These are phyloP conservation scores for Canavalia ensiformis DNA, from an alignment of 306 rosid species.

Conservation along the genomic window DNA sequence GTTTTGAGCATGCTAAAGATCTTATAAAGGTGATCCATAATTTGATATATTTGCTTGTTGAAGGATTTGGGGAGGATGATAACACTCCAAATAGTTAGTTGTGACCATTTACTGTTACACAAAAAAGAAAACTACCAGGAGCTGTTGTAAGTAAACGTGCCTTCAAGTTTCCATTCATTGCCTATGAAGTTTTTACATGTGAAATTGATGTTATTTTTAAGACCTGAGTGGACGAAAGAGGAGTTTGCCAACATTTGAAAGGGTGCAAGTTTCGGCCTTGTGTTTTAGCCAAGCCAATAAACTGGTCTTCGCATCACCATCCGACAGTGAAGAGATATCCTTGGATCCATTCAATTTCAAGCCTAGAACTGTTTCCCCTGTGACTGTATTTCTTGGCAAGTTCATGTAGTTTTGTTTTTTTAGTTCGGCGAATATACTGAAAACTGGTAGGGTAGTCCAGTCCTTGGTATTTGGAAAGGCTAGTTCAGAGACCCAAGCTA, in stretches of 20 bases:
- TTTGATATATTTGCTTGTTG: too few species aligned
- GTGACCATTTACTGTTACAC: too few species aligned
- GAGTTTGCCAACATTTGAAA: slow-evolving; percentile 38
- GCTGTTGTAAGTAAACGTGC: too few species aligned
- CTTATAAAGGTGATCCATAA: too few species aligned
- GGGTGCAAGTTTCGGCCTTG: slow-evolving; percentile 63
- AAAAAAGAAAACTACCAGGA: too few species aligned
- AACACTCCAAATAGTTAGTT: too few species aligned
- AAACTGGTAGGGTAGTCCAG: slow-evolving; percentile 87
- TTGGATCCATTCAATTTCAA: slow-evolving; percentile 93
- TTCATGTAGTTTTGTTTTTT: slow-evolving; percentile 73
- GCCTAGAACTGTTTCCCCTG: slow-evolving; percentile 76
- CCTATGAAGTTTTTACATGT: too few species aligned
- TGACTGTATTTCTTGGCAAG: slow-evolving; percentile 55
- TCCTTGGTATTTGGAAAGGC: slow-evolving; percentile 83
- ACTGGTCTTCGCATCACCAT: slow-evolving; percentile 61
- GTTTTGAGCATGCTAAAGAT: too few species aligned
- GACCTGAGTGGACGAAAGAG: too few species aligned
- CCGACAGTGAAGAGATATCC: slow-evolving; percentile 64
- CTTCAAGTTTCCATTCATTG: too few species aligned
- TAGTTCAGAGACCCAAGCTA: slow-evolving; percentile 95
- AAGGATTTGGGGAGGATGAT: too few species aligned
- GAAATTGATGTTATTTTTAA: too few species aligned
- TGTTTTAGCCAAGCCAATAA: slow-evolving; percentile 74
- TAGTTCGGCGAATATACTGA: slow-evolving; percentile 83